These are phyloP conservation scores for Cenchrus purpureus DNA, from an alignment of 176 grass and related monocot species.

Conservation along the genomic window DNA sequence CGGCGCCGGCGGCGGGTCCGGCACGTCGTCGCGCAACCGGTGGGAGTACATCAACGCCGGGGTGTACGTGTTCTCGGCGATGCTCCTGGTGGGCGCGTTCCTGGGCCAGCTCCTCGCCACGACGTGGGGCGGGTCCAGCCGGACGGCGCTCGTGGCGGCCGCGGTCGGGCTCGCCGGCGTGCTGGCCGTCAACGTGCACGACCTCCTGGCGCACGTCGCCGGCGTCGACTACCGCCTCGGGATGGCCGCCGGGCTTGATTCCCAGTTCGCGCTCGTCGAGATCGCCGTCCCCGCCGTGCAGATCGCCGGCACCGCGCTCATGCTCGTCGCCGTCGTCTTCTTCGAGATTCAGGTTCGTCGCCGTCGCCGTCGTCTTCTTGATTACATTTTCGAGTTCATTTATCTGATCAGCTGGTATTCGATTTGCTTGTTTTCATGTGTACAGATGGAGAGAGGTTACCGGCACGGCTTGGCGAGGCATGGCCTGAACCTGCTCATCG, in stretches of 20 bases:
- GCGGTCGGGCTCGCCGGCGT: slow-evolving; percentile 45
- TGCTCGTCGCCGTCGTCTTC: slow-evolving; percentile 66
- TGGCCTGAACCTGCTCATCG: slow-evolving; percentile 69
- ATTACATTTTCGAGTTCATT: too few species aligned
- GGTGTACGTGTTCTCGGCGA: slow-evolving; percentile 58
- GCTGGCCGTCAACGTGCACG: slow-evolving; percentile 61
- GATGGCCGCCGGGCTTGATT: slow-evolving; percentile 52
- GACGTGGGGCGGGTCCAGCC: slow-evolving; percentile 13
- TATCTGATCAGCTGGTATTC: background rate
- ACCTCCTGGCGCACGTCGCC: slow-evolving; percentile 70
- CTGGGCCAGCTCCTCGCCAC: slow-evolving; percentile 52
- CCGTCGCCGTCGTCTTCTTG: slow-evolving; percentile 58
- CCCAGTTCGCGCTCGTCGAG: slow-evolving; percentile 76
- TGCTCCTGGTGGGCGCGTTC: slow-evolving; percentile 63
- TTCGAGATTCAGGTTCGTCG: slow-evolving; percentile 68
- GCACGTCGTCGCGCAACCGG: slow-evolving; percentile 43
- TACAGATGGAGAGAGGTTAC: slow-evolving; percentile 66
- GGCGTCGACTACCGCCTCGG: slow-evolving; percentile 71
- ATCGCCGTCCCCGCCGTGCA: slow-evolving; percentile 63
- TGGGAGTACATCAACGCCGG: slow-evolving; percentile 91
- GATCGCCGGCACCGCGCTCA: slow-evolving; percentile 54
- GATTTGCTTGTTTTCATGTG: background rate
- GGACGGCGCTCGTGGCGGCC: slow-evolving; percentile 52
- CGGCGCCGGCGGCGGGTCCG: slow-evolving; percentile 8
- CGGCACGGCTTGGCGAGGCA: slow-evolving; percentile 55